Evolutionary conservation across 1,284 basidiomycete species (phyloP).

Genomic region (Ceratobasidium sp.): DNA sequence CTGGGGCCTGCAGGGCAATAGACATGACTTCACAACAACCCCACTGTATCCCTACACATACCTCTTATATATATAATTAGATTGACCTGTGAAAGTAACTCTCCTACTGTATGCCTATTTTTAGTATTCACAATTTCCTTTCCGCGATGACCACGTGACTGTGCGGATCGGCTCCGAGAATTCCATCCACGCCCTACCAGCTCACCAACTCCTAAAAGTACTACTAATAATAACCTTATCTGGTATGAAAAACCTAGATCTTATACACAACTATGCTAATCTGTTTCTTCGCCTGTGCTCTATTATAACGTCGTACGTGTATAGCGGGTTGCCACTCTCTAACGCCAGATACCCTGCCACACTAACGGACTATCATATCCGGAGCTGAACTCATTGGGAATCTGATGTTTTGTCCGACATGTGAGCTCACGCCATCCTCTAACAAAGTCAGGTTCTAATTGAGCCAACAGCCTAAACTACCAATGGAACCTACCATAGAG

Average conservation of each 20-base stretch:
- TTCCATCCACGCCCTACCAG: slow-evolving; percentile 27
- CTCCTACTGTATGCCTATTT: slow-evolving; percentile 22
- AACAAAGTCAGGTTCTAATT: not conserved
- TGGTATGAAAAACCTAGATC: not conserved
- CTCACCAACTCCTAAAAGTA: not conserved
- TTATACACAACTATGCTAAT: not conserved
- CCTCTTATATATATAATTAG: not conserved
- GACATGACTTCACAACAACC: not conserved
- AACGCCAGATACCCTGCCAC: not conserved
- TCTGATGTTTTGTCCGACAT: not conserved
- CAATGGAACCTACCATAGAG: slow-evolving; percentile 28
- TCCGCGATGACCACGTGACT: slow-evolving; percentile 9
- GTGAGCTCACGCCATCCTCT: not conserved
- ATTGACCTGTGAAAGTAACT: not conserved
- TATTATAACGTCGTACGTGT: not conserved
- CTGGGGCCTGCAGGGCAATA: slow-evolving; percentile 13
- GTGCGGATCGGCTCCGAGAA: not conserved
- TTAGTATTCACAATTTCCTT: slow-evolving; percentile 3
- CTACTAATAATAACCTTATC: not conserved
- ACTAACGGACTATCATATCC: not conserved
- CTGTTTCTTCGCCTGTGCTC: not conserved
- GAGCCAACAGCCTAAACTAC: not conserved
- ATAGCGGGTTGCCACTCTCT: no score
- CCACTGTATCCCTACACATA: not conserved
- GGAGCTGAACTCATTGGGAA: not conserved